A percentile compares a stretch with the other conserved stretches of the same genome.
These are phyloP conservation scores for Leccinellum luteum DNA, from an alignment of 768 basidiomycete species.

Conservation along the genomic window DNA sequence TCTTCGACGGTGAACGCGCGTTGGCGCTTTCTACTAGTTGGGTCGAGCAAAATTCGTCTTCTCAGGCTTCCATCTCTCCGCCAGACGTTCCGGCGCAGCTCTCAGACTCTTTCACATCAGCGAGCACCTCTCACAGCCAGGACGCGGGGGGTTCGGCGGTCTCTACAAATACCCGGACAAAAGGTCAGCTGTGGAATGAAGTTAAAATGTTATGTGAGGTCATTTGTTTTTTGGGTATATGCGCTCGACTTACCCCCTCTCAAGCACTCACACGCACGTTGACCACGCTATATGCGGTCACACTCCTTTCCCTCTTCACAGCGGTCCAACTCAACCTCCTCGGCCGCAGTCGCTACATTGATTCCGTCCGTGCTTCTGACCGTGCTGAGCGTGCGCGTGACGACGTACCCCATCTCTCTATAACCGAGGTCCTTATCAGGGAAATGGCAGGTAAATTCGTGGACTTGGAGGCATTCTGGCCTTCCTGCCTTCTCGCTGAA, in stretches of 20 bases:
- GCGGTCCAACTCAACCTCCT: slow-evolving; percentile 83
- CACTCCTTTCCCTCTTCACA: slow-evolving; percentile 84
- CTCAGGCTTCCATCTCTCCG: slow-evolving; percentile 5
- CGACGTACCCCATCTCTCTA: slow-evolving; percentile 33
- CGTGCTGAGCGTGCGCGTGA: slow-evolving; percentile 53
- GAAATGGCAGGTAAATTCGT: slow-evolving; percentile 26
- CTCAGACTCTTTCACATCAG: slow-evolving; percentile 42
- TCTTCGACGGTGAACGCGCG: slow-evolving; percentile 37
- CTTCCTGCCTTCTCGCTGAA: slow-evolving; percentile 21
- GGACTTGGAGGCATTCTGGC: slow-evolving; percentile 25
- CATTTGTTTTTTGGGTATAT: slow-evolving; percentile 14
- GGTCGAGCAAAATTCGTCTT: slow-evolving; percentile 40
- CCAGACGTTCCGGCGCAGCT: slow-evolving; percentile 22
- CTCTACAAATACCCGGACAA: slow-evolving; percentile 45
- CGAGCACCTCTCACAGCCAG: slow-evolving; percentile 35
- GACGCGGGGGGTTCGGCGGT: slow-evolving; percentile 3
- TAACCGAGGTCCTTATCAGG: slow-evolving; percentile 22
- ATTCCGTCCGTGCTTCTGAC: slow-evolving; percentile 59
- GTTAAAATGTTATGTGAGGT: slow-evolving; percentile 77
- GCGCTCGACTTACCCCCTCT: slow-evolving; percentile 1
- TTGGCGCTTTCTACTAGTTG: slow-evolving; percentile 41
- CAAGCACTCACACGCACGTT: slow-evolving; percentile 85
- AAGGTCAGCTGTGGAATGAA: slow-evolving; percentile 88
- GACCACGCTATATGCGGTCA: slow-evolving; percentile 82
- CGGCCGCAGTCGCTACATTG: slow-evolving; percentile 77